Base-by-base conservation (phyloP, 2,329 filamentous ascomycete species). In the Myriangium duriaei region DNA sequence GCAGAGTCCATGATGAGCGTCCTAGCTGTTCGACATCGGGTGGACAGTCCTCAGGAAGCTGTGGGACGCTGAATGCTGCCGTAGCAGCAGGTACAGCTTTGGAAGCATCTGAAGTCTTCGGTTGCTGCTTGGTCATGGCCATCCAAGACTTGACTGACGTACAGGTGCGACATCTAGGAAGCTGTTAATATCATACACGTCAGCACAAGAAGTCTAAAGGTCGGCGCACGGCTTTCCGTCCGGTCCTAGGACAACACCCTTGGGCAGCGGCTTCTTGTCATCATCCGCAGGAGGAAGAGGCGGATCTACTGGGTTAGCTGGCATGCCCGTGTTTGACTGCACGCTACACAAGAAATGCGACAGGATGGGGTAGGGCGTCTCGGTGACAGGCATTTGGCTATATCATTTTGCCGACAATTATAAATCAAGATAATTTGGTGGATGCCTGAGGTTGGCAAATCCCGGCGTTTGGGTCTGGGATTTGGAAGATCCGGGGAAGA, bases 1-100 rank as follows among this genome's bases (percentile, higher is more conserved):
- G 74, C 13, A 98, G 72, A 0, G 86, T 95, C 91, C 91, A 98
- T 10, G 85, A 83, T 43, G 78, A 79, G 45, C 86, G 82, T 34
- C 91, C 91, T 4, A 98, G 76, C 11, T 69, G 63, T 55, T 93
- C 85, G 46, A 95, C 84, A 55, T 96, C 43, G n/a, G 39, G 47
- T 30, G 36, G 45, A 34, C 37, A 47, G 31, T 43, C 39, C 39
- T 37, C 45, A 29, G 41, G 43, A 31, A 37, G 44, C 28, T 40
- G 32, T 32, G 29, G 39, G 33, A 33, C 37, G 9, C 34, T 36
- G 18, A 42, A 43, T 29, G 43, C 42, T 24, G 41, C 37, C 14
- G 32, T 40, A 4, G 64, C 41, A 5, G 61, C 38, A 4, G 61
- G 52, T 11, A 63, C 41, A 15, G 55, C 49, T 4, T 61, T 47